Base-by-base conservation (phyloP, 805 yeast genomes). In the Kuraishia cidri region DNA sequence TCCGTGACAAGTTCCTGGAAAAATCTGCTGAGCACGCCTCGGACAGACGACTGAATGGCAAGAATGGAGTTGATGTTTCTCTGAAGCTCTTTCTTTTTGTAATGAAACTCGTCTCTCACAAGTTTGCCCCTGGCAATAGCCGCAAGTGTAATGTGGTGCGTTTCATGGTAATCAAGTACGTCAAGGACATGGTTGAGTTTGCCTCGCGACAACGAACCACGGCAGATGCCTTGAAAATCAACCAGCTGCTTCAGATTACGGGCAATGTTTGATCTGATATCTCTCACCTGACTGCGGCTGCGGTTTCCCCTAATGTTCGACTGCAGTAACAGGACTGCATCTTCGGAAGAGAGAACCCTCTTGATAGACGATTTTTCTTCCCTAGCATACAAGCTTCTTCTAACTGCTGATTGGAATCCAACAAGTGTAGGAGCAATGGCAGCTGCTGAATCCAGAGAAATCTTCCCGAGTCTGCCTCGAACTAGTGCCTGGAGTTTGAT, bases 1-100 rank as follows among this genome's bases (percentile, higher is more conserved):
- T 76, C 82, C 30, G 66, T 52, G 14, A 65, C 57, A 22, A 72
- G 44, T 34, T 80, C 90, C 26, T 59, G 48, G 3, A 65, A 56
- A 45, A 75, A 78, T 38, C 94, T 60, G 1, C 66, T 54, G 18
- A 78, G 56, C 5, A 78, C 70, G 18, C 90, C 94, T 41, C 87
- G 66, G 35, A 78, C 58, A 5, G 56, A 42, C 1, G 83, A 66
- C 52, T 84, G 92, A 3, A 82, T 39, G 2, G 51, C 47, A 2
- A 64, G 46, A 2, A 75, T 45, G 2, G 60, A 45, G 15, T 40
- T 39, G n/a, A 40, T 44, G 21, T 46, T 29, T 26, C 32, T 32
- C 17, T 38, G 38, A 8, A 61, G 34, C 12, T 41, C 34, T 9
- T 22, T 23, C 22, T 39, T 47, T 11, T 42, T 40, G 6, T 27